Evolutionary conservation across 176 grass and related monocot species (phyloP).

Genomic region (Avena atlantica): DNA sequence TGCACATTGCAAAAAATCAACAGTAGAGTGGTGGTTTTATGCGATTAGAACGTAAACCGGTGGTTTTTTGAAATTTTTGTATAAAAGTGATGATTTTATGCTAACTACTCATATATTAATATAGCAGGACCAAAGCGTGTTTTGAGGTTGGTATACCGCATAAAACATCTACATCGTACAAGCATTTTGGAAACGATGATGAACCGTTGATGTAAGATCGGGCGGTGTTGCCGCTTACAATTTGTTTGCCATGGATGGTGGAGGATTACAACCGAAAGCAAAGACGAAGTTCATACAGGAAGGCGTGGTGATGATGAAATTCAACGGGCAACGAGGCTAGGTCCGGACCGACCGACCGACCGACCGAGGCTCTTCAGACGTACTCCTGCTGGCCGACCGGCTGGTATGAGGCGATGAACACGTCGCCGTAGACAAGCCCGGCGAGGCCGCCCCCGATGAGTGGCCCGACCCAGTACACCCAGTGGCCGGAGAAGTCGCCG

Average conservation of each 20-base stretch:
- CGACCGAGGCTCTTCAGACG: slow-evolving; percentile 20
- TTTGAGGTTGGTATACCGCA: too few species aligned
- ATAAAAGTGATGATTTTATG: too few species aligned
- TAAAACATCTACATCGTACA: neutral
- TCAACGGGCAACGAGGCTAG: neutral
- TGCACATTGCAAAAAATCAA: too few species aligned
- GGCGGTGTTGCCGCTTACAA: slow-evolving; percentile 8
- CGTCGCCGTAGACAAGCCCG: slow-evolving; percentile 75
- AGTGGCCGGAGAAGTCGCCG: slow-evolving; percentile 86
- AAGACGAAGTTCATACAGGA: slow-evolving; percentile 14
- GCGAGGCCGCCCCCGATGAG: slow-evolving; percentile 81
- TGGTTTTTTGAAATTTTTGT: too few species aligned
- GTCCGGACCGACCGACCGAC: neutral
- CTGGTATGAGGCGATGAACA: slow-evolving; percentile 82
- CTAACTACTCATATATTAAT: too few species aligned
- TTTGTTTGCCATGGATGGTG: neutral
- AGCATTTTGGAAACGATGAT: neutral
- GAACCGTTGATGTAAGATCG: slow-evolving; percentile 19
- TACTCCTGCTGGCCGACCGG: slow-evolving; percentile 65
- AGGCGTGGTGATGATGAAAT: neutral
- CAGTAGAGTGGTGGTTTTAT: too few species aligned
- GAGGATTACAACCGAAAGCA: neutral
- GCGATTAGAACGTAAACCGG: too few species aligned
- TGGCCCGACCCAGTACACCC: slow-evolving; percentile 95
- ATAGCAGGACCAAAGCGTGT: too few species aligned